Evolutionary conservation across 225 moss, liverwort and hornwort genomes (phyloP), one percentile per base, ranked within the genome.

Genomic region (Pseudisothecium myosuroides): DNA sequence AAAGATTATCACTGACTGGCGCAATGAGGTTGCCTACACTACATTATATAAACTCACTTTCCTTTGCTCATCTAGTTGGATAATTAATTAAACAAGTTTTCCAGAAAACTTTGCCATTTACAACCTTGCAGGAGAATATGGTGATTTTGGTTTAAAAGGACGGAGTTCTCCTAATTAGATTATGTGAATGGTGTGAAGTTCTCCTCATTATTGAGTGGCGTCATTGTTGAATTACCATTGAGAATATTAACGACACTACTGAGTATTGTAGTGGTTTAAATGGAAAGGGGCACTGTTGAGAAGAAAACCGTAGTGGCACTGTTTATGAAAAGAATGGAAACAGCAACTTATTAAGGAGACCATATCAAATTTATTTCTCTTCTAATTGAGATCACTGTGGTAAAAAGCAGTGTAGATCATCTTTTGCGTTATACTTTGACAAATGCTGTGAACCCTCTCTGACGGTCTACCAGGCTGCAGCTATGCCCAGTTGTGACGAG

Each of bases 401-500:
- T 26, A 78, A 17, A 10, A 21, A 76, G 52, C 14, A 9, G 34
- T 36, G 14, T 14, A 17, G 54, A 72, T 39, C n/a, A 29, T 77
- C 68, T 65, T 28, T 39, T 81, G 73, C 77, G 39, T 87, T 62
- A 6, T 5, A 3, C 22, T n/a, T 84, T 81, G n/a, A 81, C 36
- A 39, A 41, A 81, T 85, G 28, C 43, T 58, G 63, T n/a, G 54
- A 83, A 61, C 37, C 59, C 31, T 87, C 31, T 77, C 87, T 91
- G 55, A 91, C 37, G 9, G 2, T 87, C 37, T 71, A 65, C 67
- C 39, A 83, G 67, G 54, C 49, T 92, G 78, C 89, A 94, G 94
- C 89, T 93, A 12, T 89, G 91, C 81, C 90, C 94, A 88, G 76
- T 93, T 78, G 94, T 93, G 22, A 90, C 89, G 5, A 83, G 81